Evolutionary conservation across 352 stramenopile species (phyloP).

Genomic region (Phytophthora chlamydospora): DNA sequence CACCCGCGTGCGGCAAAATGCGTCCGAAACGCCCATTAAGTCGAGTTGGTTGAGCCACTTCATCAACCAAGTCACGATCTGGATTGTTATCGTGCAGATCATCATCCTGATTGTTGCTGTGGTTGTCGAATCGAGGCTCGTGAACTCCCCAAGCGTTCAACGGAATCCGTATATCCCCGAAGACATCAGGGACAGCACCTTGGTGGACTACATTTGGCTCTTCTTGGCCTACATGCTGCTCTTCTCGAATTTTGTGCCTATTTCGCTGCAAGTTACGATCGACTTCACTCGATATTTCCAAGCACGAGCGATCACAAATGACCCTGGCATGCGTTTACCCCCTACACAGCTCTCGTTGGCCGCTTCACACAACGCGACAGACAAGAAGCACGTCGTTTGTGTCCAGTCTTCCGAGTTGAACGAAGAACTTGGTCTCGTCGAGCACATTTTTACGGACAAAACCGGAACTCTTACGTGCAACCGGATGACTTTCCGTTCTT

Average conservation of each 20-base stretch:
- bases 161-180: conserved; percentile 53
- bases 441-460: conserved; percentile 97
- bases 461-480: conserved; percentile 94
- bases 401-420: conserved; percentile 90
- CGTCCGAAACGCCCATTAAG: conserved; percentile 76
- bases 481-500: conserved; percentile 94
- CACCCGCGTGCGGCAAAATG: conserved; percentile 88
- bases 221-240: conserved; percentile 91
- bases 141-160: conserved; percentile 32
- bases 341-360: conserved; percentile 14
- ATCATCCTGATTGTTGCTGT: conserved; percentile 57
- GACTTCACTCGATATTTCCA: conserved; percentile 88
- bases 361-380: background rate
- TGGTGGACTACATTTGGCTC: conserved; percentile 54
- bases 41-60: conserved; percentile 71
- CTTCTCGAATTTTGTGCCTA: conserved; percentile 93
- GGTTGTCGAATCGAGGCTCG: conserved; percentile 47
- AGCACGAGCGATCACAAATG: conserved; percentile 66
- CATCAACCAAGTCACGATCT: conserved; percentile 86
- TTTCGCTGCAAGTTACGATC: conserved; percentile 92
- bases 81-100: conserved; percentile 76
- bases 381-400: conserved; percentile 58
- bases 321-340: conserved; percentile 72
- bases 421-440: conserved; percentile 93
- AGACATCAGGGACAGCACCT: conserved; percentile 38